A percentile compares a stretch with the other conserved stretches of the same genome.
Evolutionary conservation across 768 basidiomycete species (phyloP).

Genomic region (Daedaleopsis sinensis): DNA sequence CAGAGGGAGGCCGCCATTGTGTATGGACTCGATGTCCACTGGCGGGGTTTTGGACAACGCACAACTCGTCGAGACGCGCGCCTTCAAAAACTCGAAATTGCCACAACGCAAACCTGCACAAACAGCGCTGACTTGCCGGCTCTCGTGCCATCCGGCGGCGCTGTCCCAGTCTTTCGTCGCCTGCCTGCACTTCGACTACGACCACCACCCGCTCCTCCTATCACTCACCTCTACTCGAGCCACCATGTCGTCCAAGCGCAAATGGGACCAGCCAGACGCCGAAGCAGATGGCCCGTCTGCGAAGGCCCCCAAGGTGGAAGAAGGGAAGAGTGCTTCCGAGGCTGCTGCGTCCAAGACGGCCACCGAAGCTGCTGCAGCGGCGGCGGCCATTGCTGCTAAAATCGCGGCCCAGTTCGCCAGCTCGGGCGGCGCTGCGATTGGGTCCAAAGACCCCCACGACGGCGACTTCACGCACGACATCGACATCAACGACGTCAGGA

Average conservation of each 20-base stretch:
- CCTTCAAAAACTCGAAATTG: slow-evolving; percentile 14
- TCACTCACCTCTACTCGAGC: neutral
- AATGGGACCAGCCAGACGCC: slow-evolving; percentile 71
- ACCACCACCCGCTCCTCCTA: too few relatives aligned
- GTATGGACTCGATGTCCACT: slow-evolving; percentile 5
- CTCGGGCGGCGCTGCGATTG: slow-evolving; percentile 36
- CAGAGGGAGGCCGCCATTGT: slow-evolving; percentile 19
- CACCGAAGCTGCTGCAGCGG: slow-evolving; percentile 73
- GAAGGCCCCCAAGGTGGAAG: slow-evolving; percentile 51
- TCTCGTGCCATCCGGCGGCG: too few relatives aligned
- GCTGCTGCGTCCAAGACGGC: slow-evolving; percentile 81
- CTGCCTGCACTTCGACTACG: too few relatives aligned
- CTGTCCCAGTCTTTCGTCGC: neutral
- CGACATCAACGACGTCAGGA: slow-evolving; percentile 95
- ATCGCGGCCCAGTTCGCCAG: slow-evolving; percentile 86
- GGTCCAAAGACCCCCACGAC: slow-evolving; percentile 66
- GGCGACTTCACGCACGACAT: slow-evolving; percentile 88
- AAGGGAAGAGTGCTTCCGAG: slow-evolving; percentile 63
- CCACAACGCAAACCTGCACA: slow-evolving; percentile 12
- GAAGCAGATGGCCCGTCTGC: slow-evolving; percentile 46
- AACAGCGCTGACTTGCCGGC: slow-evolving; percentile 3
- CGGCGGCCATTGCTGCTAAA: slow-evolving; percentile 91
- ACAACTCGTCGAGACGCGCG: neutral
- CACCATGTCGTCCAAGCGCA: slow-evolving; percentile 72
- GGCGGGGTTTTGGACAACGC: slow-evolving; percentile 10